Evolutionary conservation across 2,329 filamentous ascomycete species (phyloP), one percentile per base, ranked within the genome.

Genomic region (Ilyonectria mors-panacis): DNA sequence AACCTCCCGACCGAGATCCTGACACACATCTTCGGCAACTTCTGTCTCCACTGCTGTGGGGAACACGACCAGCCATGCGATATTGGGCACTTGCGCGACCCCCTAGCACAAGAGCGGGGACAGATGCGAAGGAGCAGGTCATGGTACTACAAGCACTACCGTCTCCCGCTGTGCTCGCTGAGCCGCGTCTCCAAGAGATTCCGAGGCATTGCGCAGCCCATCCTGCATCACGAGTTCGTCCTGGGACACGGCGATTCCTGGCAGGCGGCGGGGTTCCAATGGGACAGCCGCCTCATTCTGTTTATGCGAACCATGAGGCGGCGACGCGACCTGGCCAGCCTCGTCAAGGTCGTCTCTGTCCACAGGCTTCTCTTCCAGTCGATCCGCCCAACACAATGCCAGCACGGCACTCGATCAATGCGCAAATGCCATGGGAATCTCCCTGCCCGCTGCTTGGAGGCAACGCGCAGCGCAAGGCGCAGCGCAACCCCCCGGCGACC

Each of bases 181-280:
- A 63, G 48, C 2, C 10, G 60, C 8, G n/a, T 50, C 1, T 70
- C 61, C 0, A 60, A 6, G 28, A 4, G 30, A 0, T 26, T 63
- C 23, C 21, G 21, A 10, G 26, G 39, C 13, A 17, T 68, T 33
- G 55, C 62, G 0, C 54, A 66, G 4, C 45, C 53, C 2, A 12
- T 60, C 1, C 5, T 66, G 7, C 37, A 67, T 19, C 59, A 62
- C 10, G 59, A 70, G 17, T 69, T 70, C 12, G 57, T 56, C 21
- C 13, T 70, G 10, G 66, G 59, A 4, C 53, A 56, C 7, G 63
- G 45, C 19, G 35, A 64, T 10, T 67, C 56, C 13, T 57, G 47
- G 30, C 4, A 8, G 1, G 58, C 68, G 0, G 13, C 50, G 1
- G 6, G 1, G 10, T 66, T 60, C 54, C 30, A 3, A 0, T 69